Conservation (phyloP, 805 yeast species). For the Helenozyma rhizophorensis region DNA sequence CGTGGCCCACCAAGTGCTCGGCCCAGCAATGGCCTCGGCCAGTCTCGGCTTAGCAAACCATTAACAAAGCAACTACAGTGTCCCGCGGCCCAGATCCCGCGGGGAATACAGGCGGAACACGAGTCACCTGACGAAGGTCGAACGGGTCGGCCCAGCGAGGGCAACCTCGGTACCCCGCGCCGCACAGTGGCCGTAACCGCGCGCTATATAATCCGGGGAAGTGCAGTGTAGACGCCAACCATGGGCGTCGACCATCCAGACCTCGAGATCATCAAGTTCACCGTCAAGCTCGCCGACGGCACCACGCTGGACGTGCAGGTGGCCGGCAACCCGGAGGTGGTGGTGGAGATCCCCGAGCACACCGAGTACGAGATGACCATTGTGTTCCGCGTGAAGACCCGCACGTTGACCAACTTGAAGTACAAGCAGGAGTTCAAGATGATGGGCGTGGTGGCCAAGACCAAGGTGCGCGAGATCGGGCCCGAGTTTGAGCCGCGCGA, state of each 20-base stretch:
- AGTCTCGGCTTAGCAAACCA: too few species aligned
- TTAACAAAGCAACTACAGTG: too few species aligned
- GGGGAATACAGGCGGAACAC: too few species aligned
- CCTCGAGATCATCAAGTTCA: conserved; percentile 28
- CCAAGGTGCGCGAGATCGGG: conserved; percentile 28
- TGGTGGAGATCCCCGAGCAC: conserved; percentile 33
- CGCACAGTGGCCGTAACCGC: too few species aligned
- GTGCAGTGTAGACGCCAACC: conserved; percentile 1
- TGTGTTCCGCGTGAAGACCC: conserved; percentile 28
- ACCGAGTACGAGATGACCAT: conserved; percentile 30
- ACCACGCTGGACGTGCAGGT: conserved; percentile 24
- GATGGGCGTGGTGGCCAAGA: conserved; percentile 30
- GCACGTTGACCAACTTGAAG: conserved; percentile 24
- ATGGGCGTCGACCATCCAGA: conserved; percentile 24
- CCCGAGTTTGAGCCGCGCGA: conserved; percentile 29
- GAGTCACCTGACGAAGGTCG: too few species aligned
- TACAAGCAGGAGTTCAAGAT: conserved; percentile 35
- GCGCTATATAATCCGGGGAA: too few species aligned
- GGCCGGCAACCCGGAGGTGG: conserved; percentile 23
- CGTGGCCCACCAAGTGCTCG: too few species aligned
- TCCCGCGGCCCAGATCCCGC: too few species aligned
- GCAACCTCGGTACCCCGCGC: too few species aligned
- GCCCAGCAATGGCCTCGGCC: too few species aligned
- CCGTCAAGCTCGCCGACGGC: conserved; percentile 27
- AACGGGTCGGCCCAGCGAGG: too few species aligned